A percentile compares a stretch with the other conserved stretches of the same genome.
Evolutionary conservation across 2,329 filamentous ascomycete genomes (phyloP).

Genomic region (Chaetomium sp.): DNA sequence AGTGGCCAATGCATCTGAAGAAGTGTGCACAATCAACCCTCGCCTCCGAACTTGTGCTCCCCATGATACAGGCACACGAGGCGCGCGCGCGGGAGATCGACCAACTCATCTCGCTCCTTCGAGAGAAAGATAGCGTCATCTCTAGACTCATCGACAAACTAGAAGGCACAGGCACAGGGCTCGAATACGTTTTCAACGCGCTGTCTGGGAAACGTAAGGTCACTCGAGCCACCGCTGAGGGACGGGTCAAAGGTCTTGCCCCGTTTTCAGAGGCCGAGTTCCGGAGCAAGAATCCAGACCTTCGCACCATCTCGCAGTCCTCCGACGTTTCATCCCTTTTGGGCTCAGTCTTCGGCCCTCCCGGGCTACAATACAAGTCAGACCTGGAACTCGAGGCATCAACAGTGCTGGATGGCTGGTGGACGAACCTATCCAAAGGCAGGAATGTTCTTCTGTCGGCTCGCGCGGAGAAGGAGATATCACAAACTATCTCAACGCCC

Average conservation of each 20-base stretch:
- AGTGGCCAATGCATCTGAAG: conserved; percentile 65
- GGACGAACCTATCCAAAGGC: conserved; percentile 46
- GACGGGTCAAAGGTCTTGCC: conserved; percentile 55
- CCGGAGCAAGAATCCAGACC: conserved; percentile 35
- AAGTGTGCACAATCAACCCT: conserved; percentile 48
- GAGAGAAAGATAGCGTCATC: conserved; percentile 56
- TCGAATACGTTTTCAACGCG: conserved; percentile 57
- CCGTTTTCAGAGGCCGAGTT: conserved; percentile 50
- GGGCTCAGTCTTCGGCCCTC: conserved; percentile 45
- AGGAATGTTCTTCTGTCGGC: conserved; percentile 35
- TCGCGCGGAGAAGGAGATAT: conserved; percentile 24
- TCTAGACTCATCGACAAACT: conserved; percentile 57
- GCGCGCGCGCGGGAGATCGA: conserved; percentile 45
- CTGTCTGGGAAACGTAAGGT: conserved; percentile 53
- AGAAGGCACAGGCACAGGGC: conserved; percentile 52
- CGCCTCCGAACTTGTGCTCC: conserved; percentile 54
- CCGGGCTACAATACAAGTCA: conserved; percentile 39
- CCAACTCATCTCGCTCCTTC: conserved; percentile 47
- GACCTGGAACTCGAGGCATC: conserved; percentile 40
- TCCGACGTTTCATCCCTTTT: conserved; percentile 45
- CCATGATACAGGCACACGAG: conserved; percentile 53
- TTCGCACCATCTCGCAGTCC: conserved; percentile 33
- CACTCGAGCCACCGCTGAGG: conserved; percentile 48
- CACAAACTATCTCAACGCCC: conserved; percentile 24
- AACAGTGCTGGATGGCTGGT: conserved; percentile 51